A percentile compares a stretch with the other conserved stretches of the same genome.
phyloP scores from a whole-genome alignment of 768 basidiomycete species.

The Omphalotus guepiniiformis region DNA sequence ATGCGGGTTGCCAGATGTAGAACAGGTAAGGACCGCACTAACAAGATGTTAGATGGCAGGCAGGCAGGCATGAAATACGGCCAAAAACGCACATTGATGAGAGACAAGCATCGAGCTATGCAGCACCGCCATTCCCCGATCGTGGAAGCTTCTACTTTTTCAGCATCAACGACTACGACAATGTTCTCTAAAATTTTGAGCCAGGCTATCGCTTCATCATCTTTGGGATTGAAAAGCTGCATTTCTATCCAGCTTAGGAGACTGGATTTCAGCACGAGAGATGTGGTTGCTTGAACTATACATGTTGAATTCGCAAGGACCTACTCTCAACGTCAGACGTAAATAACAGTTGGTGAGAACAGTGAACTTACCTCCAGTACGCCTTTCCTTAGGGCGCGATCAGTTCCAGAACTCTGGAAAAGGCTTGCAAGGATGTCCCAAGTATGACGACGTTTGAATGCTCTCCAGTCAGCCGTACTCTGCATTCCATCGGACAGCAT shows the following conservation, averaged over 20 bases:
- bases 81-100: constrained; percentile 36
- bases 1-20: constrained; percentile 25
- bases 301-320: constrained; percentile 72
- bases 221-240: constrained; percentile 41
- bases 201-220: constrained; percentile 54
- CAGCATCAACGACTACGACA: constrained; percentile 41
- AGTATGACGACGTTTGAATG: constrained; percentile 76
- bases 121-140: constrained; percentile 57
- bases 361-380: constrained; percentile 59
- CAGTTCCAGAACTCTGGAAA: constrained; percentile 62
- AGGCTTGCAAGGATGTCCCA: constrained; percentile 86
- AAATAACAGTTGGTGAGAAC: background rate
- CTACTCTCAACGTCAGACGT: constrained; percentile 28
- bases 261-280: constrained; percentile 66
- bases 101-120: constrained; percentile 47
- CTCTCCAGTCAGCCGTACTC: constrained; percentile 73
- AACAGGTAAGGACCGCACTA: constrained; percentile 12
- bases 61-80: constrained; percentile 22
- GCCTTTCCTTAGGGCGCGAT: constrained; percentile 46
- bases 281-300: constrained; percentile 62
- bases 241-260: constrained; percentile 82
- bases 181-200: constrained; percentile 64
- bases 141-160: constrained; percentile 51
- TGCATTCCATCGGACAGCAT: constrained; percentile 81
- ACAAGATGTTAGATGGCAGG: constrained; percentile 5